phyloP scores from a whole-genome alignment of 345 rosid species.

The Passiflora organensis region DNA sequence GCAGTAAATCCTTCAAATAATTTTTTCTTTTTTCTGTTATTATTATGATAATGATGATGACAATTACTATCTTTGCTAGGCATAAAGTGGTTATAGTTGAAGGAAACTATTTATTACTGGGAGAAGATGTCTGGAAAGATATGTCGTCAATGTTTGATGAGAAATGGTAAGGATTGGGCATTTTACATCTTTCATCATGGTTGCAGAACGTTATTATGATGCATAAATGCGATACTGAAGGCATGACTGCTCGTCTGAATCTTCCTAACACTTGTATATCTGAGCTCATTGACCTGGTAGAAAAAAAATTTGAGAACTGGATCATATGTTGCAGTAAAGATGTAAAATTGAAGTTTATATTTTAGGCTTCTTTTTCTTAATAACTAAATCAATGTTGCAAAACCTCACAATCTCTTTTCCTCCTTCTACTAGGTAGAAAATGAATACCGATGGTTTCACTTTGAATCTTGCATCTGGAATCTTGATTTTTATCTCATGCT shows the following conservation, averaged over 20 bases:
- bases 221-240: not conserved
- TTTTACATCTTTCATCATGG: conserved; percentile 1
- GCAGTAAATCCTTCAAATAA: not conserved
- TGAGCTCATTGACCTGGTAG: not conserved
- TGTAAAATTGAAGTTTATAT: too few relatives aligned
- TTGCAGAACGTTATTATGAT: not conserved
- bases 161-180: conserved; percentile 59
- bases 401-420: too few relatives aligned
- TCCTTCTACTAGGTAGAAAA: too few relatives aligned
- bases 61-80: too few relatives aligned
- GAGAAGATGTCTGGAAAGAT: conserved; percentile 74
- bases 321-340: not conserved
- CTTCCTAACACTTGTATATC: not conserved
- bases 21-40: conserved; percentile 6
- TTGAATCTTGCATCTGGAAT: too few relatives aligned
- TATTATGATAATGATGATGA: too few relatives aligned
- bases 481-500: too few relatives aligned
- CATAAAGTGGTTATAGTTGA: conserved; percentile 85
- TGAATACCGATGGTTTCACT: too few relatives aligned
- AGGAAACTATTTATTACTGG: conserved; percentile 74
- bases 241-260: not conserved
- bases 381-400: not conserved
- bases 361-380: conserved; percentile 1
- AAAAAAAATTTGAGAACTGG: not conserved
- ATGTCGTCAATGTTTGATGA: conserved; percentile 68